These are phyloP conservation scores for Sesbania bispinosa DNA, from an alignment of 306 rosid species.

Conservation along the genomic window DNA sequence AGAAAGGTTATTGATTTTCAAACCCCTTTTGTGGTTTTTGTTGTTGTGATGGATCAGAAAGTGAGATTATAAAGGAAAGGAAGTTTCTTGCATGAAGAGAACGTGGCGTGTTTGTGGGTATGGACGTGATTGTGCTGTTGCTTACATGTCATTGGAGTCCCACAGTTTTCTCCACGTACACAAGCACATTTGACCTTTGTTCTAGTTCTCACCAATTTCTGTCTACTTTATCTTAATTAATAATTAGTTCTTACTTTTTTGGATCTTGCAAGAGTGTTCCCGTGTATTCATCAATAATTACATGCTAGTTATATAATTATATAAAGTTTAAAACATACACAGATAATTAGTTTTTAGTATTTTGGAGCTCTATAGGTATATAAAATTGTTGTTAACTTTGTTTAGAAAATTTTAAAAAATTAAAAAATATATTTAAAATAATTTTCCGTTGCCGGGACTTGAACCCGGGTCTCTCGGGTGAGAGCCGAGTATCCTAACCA, in stretches of 20 bases:
- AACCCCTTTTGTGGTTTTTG: not conserved
- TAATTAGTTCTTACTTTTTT: not conserved
- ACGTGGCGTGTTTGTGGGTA: constrained; percentile 55
- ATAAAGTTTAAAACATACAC: too few relatives aligned
- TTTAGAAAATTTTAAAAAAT: too few relatives aligned
- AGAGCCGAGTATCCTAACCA: constrained; percentile 36
- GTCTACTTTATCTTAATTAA: not conserved
- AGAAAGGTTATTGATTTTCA: not conserved
- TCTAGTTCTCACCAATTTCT: not conserved
- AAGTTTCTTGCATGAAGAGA: constrained; percentile 58
- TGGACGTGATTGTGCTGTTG: constrained; percentile 15
- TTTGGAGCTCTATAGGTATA: too few relatives aligned
- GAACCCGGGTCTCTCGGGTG: too few relatives aligned
- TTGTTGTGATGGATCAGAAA: not conserved
- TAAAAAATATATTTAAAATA: too few relatives aligned
- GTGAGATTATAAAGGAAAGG: constrained; percentile 16
- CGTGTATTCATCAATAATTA: not conserved
- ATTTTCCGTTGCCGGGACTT: too few relatives aligned
- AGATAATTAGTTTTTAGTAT: too few relatives aligned
- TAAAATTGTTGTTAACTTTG: too few relatives aligned
- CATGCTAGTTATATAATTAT: too few relatives aligned
- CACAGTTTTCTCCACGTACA: constrained; percentile 22
- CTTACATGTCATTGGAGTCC: not conserved
- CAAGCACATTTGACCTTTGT: not conserved
- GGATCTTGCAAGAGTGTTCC: not conserved